Evolutionary conservation across 768 basidiomycete genomes (phyloP).

Genomic region (Leccinellum rugosiceps): DNA sequence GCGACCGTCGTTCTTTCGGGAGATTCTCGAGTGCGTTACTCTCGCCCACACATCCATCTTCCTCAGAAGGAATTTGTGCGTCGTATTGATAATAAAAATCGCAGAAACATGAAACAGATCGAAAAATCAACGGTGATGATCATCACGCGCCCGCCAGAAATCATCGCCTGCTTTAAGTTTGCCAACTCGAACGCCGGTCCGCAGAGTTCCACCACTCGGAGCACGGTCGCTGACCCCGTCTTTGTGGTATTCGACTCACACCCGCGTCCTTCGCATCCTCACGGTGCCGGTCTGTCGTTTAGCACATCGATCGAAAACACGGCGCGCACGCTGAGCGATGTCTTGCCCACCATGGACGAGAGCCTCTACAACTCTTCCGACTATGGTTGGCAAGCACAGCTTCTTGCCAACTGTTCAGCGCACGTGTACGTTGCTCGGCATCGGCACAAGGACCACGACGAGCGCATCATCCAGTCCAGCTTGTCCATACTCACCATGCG

Average conservation of each 20-base stretch:
- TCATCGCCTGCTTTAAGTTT: slow-evolving; percentile 50
- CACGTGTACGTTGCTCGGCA: slow-evolving; percentile 47
- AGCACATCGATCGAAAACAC: slow-evolving; percentile 43
- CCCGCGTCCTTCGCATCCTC: slow-evolving; percentile 53
- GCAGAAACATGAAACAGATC: slow-evolving; percentile 24
- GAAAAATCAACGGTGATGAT: slow-evolving; percentile 38
- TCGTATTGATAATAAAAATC: neutral
- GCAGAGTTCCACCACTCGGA: neutral
- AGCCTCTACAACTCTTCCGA: slow-evolving; percentile 38
- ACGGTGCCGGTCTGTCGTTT: slow-evolving; percentile 59
- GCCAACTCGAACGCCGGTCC: neutral
- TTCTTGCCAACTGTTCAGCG: slow-evolving; percentile 57
- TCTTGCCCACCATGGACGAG: slow-evolving; percentile 47
- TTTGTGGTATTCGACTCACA: slow-evolving; percentile 71
- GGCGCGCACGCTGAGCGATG: slow-evolving; percentile 41
- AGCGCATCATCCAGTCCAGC: slow-evolving; percentile 48
- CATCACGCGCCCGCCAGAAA: slow-evolving; percentile 72
- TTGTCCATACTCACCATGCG: slow-evolving; percentile 43
- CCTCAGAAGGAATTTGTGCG: neutral
- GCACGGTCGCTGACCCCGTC: slow-evolving; percentile 24
- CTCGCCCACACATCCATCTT: neutral
- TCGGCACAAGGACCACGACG: slow-evolving; percentile 21
- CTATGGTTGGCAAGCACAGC: slow-evolving; percentile 64
- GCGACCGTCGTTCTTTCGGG: slow-evolving; percentile 36
- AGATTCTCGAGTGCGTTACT: slow-evolving; percentile 24